Percentiles rank a stretch among this genome's conserved stretches.
Evolutionary conservation across 345 rosid species (phyloP).

Genomic region (Erucastrum elatum): DNA sequence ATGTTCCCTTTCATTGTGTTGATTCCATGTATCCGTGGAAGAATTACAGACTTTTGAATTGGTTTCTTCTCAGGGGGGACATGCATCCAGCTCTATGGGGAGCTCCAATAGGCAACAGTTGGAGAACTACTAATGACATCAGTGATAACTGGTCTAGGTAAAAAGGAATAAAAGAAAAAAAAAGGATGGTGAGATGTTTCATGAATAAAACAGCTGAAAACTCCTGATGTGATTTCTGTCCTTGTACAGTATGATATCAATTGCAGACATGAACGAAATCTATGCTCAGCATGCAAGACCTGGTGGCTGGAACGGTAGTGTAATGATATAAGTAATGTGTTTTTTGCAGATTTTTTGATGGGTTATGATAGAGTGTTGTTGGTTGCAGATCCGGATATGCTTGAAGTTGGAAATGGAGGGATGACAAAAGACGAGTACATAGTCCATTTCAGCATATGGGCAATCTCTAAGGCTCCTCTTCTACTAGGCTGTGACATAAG

Average conservation of each 20-base stretch:
- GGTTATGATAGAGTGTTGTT: slow-evolving; percentile 7
- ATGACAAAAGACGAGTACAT: slow-evolving; percentile 81
- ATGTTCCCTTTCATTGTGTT: not conserved
- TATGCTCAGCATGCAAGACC: slow-evolving; percentile 88
- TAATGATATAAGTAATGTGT: not conserved
- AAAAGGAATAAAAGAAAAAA: not conserved
- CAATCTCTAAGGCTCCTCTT: slow-evolving; percentile 90
- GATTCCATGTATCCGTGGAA: not conserved
- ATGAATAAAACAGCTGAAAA: not conserved
- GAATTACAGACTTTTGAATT: too few relatives aligned
- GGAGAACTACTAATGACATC: slow-evolving; percentile 92
- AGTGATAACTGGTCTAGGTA: slow-evolving; percentile 74
- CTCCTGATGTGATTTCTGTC: not conserved
- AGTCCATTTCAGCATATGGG: slow-evolving; percentile 93
- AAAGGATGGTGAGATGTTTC: not conserved
- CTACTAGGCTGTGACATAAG: slow-evolving; percentile 84
- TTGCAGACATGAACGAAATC: slow-evolving; percentile 73
- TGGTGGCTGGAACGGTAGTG: slow-evolving; percentile 90
- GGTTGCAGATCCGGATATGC: slow-evolving; percentile 93
- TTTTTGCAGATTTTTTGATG: not conserved
- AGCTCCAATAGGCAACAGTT: slow-evolving; percentile 72
- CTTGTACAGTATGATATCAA: slow-evolving; percentile 63
- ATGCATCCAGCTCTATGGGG: slow-evolving; percentile 97
- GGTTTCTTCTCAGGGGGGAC: slow-evolving; percentile 56
- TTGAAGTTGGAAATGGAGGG: slow-evolving; percentile 98